These are phyloP conservation scores for Rickenella mellea DNA, from an alignment of 768 basidiomycete species.

Conservation along the genomic window DNA sequence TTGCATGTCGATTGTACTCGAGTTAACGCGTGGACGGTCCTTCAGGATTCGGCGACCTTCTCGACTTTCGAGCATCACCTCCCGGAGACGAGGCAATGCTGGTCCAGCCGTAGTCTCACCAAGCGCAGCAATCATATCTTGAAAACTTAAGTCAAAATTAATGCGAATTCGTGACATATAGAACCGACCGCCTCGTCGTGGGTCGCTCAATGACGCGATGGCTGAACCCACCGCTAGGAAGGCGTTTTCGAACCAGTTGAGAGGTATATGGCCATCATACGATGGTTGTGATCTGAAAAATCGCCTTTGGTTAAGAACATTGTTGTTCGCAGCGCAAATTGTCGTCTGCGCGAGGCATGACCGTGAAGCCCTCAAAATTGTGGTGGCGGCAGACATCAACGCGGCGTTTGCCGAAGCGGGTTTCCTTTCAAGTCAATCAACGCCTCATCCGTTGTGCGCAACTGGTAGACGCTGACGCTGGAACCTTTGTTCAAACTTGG, in stretches of 20 bases:
- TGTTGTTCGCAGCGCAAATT: not conserved
- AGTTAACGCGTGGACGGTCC: slow-evolving; percentile 76
- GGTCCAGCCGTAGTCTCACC: slow-evolving; percentile 87
- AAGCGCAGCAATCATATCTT: slow-evolving; percentile 88
- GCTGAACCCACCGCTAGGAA: slow-evolving; percentile 84
- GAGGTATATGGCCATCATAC: slow-evolving; percentile 75
- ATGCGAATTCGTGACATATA: not conserved
- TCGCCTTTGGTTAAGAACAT: not conserved
- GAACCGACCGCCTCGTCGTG: slow-evolving; percentile 71
- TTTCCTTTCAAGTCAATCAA: slow-evolving; percentile 13
- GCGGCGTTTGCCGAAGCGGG: slow-evolving; percentile 6
- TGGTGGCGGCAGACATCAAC: slow-evolving; percentile 8
- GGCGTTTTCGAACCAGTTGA: slow-evolving; percentile 75
- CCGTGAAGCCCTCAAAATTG: not conserved
- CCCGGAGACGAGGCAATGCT: slow-evolving; percentile 65
- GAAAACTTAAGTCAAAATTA: not conserved
- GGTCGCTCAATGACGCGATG: slow-evolving; percentile 70
- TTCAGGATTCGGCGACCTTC: slow-evolving; percentile 83
- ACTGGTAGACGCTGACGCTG: slow-evolving; percentile 8
- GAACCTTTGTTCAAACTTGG: too few species aligned
- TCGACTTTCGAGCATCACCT: slow-evolving; percentile 63
- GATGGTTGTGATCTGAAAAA: slow-evolving; percentile 24
- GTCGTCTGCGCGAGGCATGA: not conserved
- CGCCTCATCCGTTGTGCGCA: slow-evolving; percentile 17
- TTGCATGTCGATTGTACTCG: slow-evolving; percentile 64